phyloP scores from a whole-genome alignment of 106 monocot genomes.

The Chionographis japonica region DNA sequence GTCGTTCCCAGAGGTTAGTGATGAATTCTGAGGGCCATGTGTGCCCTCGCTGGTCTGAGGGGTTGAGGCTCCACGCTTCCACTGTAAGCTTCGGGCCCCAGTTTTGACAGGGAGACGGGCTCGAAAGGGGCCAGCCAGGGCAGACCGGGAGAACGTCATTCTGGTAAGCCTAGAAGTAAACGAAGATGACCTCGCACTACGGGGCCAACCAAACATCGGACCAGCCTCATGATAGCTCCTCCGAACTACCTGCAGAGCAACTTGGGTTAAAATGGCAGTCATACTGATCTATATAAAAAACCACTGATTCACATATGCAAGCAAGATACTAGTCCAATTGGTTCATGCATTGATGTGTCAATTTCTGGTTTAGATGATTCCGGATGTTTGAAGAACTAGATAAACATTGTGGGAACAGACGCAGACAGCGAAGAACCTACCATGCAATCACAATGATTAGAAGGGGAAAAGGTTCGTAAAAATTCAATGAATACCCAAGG shows the following conservation, averaged over 20 bases:
- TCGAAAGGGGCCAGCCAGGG: slow-evolving; percentile 9
- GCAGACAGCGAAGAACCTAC: no score
- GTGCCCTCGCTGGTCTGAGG: not conserved
- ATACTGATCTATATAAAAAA: no score
- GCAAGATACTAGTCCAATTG: no score
- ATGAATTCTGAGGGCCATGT: slow-evolving; percentile 2
- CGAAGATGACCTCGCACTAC: slow-evolving; percentile 10
- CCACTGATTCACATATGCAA: no score
- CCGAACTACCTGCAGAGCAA: slow-evolving; percentile 19
- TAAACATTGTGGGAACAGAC: no score
- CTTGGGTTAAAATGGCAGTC: no score
- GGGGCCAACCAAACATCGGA: slow-evolving; percentile 16
- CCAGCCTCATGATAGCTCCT: slow-evolving; percentile 20
- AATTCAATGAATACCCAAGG: no score
- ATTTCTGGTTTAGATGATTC: no score
- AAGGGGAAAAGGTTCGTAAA: no score
- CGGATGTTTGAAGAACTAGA: no score
- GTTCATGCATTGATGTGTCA: no score
- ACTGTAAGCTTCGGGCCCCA: slow-evolving; percentile 38
- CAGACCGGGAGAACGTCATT: slow-evolving; percentile 14
- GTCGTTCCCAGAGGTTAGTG: not conserved
- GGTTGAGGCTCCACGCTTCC: slow-evolving; percentile 28
- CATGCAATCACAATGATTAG: no score
- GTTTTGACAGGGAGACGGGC: slow-evolving; percentile 21
- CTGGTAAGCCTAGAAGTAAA: slow-evolving; percentile 15